Evolutionary conservation across 2,329 filamentous ascomycete species (phyloP), one percentile per base, ranked within the genome.

Genomic region (Pseudogymnoascus pannorum): DNA sequence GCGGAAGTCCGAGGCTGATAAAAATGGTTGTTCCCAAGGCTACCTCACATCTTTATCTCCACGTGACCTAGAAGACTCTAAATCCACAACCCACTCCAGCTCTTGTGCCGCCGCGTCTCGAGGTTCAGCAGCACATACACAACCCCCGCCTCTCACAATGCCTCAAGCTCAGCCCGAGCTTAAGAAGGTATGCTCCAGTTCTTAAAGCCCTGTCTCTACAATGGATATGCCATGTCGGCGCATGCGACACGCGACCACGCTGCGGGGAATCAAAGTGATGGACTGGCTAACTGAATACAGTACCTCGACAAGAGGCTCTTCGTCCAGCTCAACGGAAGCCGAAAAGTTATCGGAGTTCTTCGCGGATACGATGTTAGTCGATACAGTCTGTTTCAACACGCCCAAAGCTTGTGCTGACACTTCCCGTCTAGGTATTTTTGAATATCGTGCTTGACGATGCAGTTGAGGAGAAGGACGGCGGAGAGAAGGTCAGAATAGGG

Each of bases 241-340:
- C 48, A 54, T 54, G 48, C 26, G 48, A 31, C 48, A 54, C n/a
- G 48, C 48, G 48, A 54, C 48, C 48, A 54, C 8, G n/a, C 24
- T 31, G 26, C n/a, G 48, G 48, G 24, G 48, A 54, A 20, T 31
- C 26, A 31, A 31, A 14, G 22, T 20, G n/a, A 24, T 38, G 36
- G 33, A 11, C 22, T 22, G 18, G 44, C 62, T 65, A 31, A 65
- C 65, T 62, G 62, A 20, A 20, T 59, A 58, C 71, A 99, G 94
- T 99, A 99, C 78, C 92, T 99, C 78, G 94, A 99, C 82, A 99
- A 99, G 86, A 86, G 93, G 78, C 85, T 99, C 73, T 96, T 97
- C 76, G 92, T 97, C 68, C 93, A 99, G 77, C 81, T 99, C 60
- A 99, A 99, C 77, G 94, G 94, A 72, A 96, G 92, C 76, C 89